These are phyloP conservation scores for Cyberlindnera xishuangbannaensis DNA, from an alignment of 805 yeast species.

Conservation along the genomic window DNA sequence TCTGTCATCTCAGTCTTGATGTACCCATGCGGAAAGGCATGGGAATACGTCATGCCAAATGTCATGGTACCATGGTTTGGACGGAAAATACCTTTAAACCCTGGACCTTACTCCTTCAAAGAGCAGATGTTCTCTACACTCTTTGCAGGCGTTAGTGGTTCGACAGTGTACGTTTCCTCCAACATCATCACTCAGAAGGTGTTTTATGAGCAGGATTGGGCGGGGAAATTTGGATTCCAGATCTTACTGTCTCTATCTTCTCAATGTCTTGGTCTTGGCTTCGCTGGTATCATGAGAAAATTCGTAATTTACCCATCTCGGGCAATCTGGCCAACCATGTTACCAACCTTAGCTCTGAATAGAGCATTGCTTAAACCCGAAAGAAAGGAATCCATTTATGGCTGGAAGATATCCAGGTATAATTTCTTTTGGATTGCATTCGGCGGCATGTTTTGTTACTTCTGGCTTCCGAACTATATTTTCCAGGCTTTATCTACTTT, in stretches of 20 bases:
- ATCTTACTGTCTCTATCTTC: conserved; percentile 46
- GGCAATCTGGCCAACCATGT: conserved; percentile 48
- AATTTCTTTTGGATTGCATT: conserved; percentile 30
- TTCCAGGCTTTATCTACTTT: conserved; percentile 37
- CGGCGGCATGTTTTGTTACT: conserved; percentile 33
- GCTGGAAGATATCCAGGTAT: conserved; percentile 31
- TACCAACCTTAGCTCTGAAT: conserved; percentile 45
- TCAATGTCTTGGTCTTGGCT: conserved; percentile 60
- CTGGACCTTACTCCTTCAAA: conserved; percentile 59
- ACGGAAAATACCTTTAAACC: conserved; percentile 40
- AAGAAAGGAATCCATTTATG: conserved; percentile 27
- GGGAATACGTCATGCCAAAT: conserved; percentile 40
- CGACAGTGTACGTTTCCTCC: conserved; percentile 30
- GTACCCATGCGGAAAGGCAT: conserved; percentile 39
- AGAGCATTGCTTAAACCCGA: conserved; percentile 38
- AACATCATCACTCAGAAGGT: conserved; percentile 33
- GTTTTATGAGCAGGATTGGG: conserved; percentile 27
- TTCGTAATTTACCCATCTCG: conserved; percentile 47
- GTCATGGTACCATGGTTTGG: conserved; percentile 37
- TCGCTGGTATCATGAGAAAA: conserved; percentile 59
- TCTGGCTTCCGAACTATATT: conserved; percentile 41
- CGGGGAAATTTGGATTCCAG: conserved; percentile 46
- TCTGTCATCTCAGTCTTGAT: conserved; percentile 42
- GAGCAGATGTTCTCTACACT: conserved; percentile 62
- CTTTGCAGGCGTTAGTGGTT: conserved; percentile 29